Evolutionary conservation across 2,329 filamentous ascomycete genomes (phyloP).

Genomic region (Alternaria brassicicola): DNA sequence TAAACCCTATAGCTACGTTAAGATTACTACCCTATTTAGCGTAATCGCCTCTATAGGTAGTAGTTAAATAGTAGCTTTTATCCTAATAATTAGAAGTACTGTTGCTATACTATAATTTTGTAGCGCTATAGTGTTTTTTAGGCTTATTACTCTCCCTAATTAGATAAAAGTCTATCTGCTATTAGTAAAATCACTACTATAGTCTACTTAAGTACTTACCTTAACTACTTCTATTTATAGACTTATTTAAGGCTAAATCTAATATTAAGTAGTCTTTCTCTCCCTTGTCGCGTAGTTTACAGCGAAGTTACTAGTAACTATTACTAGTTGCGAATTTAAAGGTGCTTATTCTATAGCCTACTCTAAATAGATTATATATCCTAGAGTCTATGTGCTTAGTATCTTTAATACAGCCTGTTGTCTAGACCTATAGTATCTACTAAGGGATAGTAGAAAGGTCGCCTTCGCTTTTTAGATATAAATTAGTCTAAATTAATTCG

Average conservation of each 20-base stretch:
- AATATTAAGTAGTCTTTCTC: neutral
- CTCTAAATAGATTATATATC: neutral
- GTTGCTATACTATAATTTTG: neutral
- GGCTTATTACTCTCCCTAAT: neutral
- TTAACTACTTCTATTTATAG: neutral
- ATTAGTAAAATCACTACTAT: neutral
- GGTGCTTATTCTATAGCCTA: neutral
- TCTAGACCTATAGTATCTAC: neutral
- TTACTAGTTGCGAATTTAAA: neutral
- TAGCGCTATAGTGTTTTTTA: neutral
- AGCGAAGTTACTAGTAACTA: neutral
- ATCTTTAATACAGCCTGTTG: neutral
- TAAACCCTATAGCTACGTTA: neutral
- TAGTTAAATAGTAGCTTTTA: neutral
- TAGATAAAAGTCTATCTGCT: neutral
- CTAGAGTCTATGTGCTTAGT: neutral
- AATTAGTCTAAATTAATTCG: neutral
- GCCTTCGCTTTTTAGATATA: neutral
- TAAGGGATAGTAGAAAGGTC: neutral
- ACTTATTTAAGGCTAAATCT: neutral
- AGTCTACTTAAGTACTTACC: slow-evolving; percentile 2
- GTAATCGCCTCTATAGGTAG: neutral
- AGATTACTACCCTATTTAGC: neutral
- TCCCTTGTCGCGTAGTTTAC: neutral
- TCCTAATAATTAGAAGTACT: neutral